These are phyloP conservation scores for Flaveria ramosissima DNA, from an alignment of 129 eudicot genomes.

Conservation along the genomic window DNA sequence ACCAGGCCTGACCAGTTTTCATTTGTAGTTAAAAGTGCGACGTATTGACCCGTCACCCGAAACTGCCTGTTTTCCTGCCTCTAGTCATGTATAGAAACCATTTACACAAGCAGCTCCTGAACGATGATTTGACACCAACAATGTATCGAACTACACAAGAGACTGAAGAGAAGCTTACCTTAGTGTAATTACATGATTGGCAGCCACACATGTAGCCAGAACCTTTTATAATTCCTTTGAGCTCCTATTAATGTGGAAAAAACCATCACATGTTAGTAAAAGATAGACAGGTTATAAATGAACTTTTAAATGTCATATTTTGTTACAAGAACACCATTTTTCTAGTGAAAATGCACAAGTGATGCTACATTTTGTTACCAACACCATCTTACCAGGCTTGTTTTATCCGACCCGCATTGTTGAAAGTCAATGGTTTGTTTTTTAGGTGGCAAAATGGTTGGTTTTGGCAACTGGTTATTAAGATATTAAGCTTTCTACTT, in stretches of 20 bases:
- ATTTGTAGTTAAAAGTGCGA: neutral
- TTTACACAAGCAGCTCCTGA: neutral
- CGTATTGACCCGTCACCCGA: neutral
- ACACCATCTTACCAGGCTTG: neutral
- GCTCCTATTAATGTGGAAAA: slow-evolving; percentile 48
- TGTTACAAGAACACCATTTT: neutral
- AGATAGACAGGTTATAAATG: neutral
- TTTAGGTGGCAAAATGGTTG: neutral
- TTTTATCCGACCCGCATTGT: neutral
- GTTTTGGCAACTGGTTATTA: neutral
- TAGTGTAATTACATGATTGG: slow-evolving; percentile 65
- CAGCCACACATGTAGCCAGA: slow-evolving; percentile 89
- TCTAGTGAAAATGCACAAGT: too few relatives aligned
- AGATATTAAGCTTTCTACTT: neutral
- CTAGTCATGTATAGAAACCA: neutral
- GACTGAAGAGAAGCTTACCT: slow-evolving; percentile 41
- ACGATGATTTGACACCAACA: neutral
- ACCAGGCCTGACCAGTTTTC: neutral
- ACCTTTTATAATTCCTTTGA: slow-evolving; percentile 74
- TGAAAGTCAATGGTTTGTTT: neutral
- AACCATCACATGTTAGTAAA: neutral
- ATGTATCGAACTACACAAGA: neutral
- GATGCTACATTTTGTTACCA: neutral
- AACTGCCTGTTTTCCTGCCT: too few relatives aligned
- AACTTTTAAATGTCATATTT: neutral